Evolutionary conservation across 345 rosid genomes (phyloP).

Genomic region (Acer yangbiense): DNA sequence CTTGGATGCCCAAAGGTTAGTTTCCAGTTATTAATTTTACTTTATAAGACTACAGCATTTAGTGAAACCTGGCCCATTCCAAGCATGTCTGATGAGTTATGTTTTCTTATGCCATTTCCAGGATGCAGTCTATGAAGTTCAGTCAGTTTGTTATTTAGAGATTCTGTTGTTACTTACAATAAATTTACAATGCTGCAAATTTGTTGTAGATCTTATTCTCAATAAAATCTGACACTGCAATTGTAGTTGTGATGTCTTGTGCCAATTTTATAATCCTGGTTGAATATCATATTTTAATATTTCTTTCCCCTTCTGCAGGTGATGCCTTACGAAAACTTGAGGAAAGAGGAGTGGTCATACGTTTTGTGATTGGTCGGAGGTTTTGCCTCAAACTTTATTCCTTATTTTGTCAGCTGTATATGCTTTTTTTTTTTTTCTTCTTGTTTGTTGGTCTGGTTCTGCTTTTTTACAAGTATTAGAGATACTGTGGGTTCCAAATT

Average conservation of each 20-base stretch:
- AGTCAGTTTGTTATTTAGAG: not conserved
- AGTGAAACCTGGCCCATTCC: not conserved
- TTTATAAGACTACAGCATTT: not conserved
- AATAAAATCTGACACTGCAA: slow-evolving; percentile 4
- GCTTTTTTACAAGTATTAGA: not conserved
- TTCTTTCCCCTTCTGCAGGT: slow-evolving; percentile 41
- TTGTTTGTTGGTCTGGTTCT: slow-evolving; percentile 17
- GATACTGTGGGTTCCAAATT: slow-evolving; percentile 7
- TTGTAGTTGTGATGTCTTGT: not conserved
- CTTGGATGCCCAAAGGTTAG: slow-evolving; percentile 96
- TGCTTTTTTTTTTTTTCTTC: not conserved
- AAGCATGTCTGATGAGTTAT: not conserved
- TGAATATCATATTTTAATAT: not conserved
- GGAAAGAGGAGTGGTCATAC: slow-evolving; percentile 86
- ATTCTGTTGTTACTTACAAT: slow-evolving; percentile 2
- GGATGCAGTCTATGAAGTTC: not conserved
- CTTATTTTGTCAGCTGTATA: slow-evolving; percentile 15
- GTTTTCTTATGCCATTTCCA: not conserved
- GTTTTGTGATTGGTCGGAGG: slow-evolving; percentile 98
- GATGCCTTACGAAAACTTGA: slow-evolving; percentile 82
- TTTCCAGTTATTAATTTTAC: not conserved
- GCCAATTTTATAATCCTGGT: not conserved
- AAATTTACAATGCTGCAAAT: not conserved
- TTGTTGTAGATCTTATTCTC: not conserved
- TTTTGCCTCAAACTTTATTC: slow-evolving; percentile 33